Evolutionary conservation across 495 filamentous ascomycete species (phyloP), one percentile per base, ranked within the genome.

Genomic region (Aspergillus egyptiacus): DNA sequence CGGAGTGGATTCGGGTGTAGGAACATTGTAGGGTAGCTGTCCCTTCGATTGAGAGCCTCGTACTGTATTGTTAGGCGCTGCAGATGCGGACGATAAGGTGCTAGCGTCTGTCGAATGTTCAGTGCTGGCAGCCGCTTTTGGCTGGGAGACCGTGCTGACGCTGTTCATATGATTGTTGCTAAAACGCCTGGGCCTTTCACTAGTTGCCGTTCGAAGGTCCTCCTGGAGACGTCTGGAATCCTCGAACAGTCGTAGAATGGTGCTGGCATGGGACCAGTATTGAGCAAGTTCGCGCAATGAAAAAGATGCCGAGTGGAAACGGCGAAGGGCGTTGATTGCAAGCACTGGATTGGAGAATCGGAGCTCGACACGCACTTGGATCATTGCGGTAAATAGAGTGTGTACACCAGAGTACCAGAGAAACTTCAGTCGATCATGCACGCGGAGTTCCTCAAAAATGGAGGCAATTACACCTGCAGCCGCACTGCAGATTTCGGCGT

Each of bases 311-410:
- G 71, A 74, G 41, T 74, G 69, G 40, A 74, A 74, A 8, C 71
- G 68, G 23, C 71, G 68, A 24, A 74, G 61, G 33, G 69, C 71
- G 27, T 74, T 74, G 56, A 74, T 74, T 1, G 71, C 72, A 8
- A 73, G 60, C 9, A 74, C 67, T 2, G 72, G 71, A 36, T 76
- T 75, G n/a, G 70, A 72, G 47, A 73, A 72, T 24, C 69, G 68
- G 22, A 75, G 64, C 46, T 76, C 70, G 6, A 72, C 69, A n/a
- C 70, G 65, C 5, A 76, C 68, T 61, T 74, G 70, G 24, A 76
- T 73, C 69, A 76, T 72, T 32, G 71, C 71, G 14, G 71, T 74
- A 48, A 76, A 74, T 13, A 74, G 54, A 1, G 68, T 71, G 40
- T 73, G 66, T 6, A 76, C 68, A 7, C 67, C 69, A 15, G 71